Evolutionary conservation across 1,284 basidiomycete genomes (phyloP).

Genomic region (Stereum hirsutum): DNA sequence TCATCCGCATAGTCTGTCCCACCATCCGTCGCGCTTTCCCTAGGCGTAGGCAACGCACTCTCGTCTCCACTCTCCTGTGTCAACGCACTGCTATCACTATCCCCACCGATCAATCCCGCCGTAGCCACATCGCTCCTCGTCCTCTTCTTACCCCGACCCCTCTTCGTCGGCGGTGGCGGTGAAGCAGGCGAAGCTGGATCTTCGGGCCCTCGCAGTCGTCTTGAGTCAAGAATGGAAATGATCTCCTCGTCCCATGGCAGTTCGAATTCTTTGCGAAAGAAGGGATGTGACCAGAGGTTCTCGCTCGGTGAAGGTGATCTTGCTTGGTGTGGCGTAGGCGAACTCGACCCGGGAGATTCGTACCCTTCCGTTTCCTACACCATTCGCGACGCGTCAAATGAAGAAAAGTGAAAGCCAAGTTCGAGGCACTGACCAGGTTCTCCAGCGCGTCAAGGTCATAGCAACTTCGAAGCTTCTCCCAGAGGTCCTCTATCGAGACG

Average conservation of each 20-base stretch:
- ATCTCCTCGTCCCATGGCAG: conserved; percentile 51
- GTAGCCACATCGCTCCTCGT: conserved; percentile 30
- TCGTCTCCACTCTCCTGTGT: conserved; percentile 76
- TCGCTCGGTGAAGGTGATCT: conserved; percentile 57
- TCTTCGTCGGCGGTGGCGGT: conserved; percentile 30
- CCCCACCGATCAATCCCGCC: conserved; percentile 63
- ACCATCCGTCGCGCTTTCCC: conserved; percentile 50
- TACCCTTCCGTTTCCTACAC: conserved; percentile 58
- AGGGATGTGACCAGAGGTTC: conserved; percentile 58
- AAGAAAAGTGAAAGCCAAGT: conserved; percentile 4
- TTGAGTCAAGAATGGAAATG: conserved; percentile 46
- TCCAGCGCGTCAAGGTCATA: conserved; percentile 78
- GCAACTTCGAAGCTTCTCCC: conserved; percentile 62
- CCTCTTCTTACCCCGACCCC: conserved; percentile 22
- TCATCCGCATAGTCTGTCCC: conserved; percentile 53
- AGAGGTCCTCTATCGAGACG: conserved; percentile 57
- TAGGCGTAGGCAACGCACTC: conserved; percentile 28
- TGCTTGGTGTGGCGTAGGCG: conserved; percentile 37
- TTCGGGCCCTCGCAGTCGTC: conserved; percentile 54
- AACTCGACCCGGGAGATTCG: conserved; percentile 36
- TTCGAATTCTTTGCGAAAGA: conserved; percentile 58
- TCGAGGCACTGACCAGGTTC: conserved; percentile 36
- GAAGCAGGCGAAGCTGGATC: conserved; percentile 40
- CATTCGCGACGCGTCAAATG: no score
- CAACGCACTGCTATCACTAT: conserved; percentile 73